Evolutionary conservation across 108 stramenopile genomes (phyloP).

Genomic region (Cyclostephanos tholiformis): DNA sequence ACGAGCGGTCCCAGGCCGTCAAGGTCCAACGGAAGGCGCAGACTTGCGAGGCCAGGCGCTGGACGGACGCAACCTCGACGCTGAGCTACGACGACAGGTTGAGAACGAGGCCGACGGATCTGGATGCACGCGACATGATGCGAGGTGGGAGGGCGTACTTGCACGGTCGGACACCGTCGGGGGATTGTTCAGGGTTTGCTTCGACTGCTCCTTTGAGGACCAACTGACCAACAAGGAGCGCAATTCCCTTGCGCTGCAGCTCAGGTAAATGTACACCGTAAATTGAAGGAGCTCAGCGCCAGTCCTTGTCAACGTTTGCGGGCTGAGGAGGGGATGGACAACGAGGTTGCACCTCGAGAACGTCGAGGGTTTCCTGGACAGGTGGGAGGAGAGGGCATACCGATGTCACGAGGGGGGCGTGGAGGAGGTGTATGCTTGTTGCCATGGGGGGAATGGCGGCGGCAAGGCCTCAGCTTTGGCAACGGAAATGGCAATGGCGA

Average conservation of each 20-base stretch:
- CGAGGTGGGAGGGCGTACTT: slow-evolving; percentile 50
- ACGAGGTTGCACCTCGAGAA: slow-evolving; percentile 51
- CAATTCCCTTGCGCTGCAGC: slow-evolving; percentile 58
- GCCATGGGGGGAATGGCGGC: no score
- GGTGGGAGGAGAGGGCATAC: slow-evolving; percentile 46
- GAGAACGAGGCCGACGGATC: no score
- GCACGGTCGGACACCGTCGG: slow-evolving; percentile 22
- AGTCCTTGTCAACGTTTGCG: slow-evolving; percentile 7
- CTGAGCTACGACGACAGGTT: no score
- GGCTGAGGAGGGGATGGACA: slow-evolving; percentile 29
- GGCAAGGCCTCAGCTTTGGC: no score
- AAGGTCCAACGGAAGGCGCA: no score
- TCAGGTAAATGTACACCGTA: slow-evolving; percentile 63
- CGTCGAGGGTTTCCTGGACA: slow-evolving; percentile 58
- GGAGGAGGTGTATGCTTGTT: no score
- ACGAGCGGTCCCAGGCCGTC: no score
- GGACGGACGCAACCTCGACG: no score
- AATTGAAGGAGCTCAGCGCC: slow-evolving; percentile 21
- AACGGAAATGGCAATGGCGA: no score
- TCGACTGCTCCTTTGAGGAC: slow-evolving; percentile 57
- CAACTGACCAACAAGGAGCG: slow-evolving; percentile 60
- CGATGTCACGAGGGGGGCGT: no score
- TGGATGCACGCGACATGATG: no score
- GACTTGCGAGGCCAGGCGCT: no score
- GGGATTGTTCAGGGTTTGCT: slow-evolving; percentile 50